These are phyloP conservation scores for Pichia sp. DNA, from an alignment of 1,139 yeast species.

Conservation along the genomic window DNA sequence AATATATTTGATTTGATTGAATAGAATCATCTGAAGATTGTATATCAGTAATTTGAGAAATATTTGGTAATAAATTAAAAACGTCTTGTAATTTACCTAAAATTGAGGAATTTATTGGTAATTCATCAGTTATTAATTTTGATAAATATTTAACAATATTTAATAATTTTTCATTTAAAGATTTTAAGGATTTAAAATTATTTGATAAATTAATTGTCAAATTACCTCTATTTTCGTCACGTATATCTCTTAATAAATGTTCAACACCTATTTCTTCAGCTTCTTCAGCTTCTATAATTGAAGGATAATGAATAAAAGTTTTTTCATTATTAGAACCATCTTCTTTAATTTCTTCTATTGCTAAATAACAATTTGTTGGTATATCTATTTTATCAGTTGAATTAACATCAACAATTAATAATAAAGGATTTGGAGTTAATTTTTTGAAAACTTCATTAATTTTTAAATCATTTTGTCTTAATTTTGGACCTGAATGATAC, in stretches of 20 bases:
- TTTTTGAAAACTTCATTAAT: conserved; percentile 86
- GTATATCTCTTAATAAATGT: conserved; percentile 84
- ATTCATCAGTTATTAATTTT: conserved; percentile 60
- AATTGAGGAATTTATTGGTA: conserved; percentile 87
- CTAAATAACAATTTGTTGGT: conserved; percentile 93
- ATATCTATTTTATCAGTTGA: conserved; percentile 72
- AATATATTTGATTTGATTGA: conserved; percentile 20
- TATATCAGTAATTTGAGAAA: conserved; percentile 38
- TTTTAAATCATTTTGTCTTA: conserved; percentile 79
- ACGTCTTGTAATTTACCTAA: conserved; percentile 92
- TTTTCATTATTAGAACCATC: conserved; percentile 94
- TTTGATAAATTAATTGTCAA: conserved; percentile 80
- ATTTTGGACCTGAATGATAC: conserved; percentile 97
- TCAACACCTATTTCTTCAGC: conserved; percentile 99
- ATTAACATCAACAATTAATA: conserved; percentile 87
- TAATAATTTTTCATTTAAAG: conserved; percentile 71
- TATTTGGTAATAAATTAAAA: conserved; percentile 84
- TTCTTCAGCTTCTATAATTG: conserved; percentile 92
- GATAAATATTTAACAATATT: conserved; percentile 77
- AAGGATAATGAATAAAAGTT: conserved; percentile 90
- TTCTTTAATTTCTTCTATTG: conserved; percentile 91
- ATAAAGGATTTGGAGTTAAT: conserved; percentile 74
- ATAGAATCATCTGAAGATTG: conserved; percentile 24
- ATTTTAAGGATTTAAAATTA: conserved; percentile 82
- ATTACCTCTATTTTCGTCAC: conserved; percentile 95